phyloP scores from a whole-genome alignment of 2,329 filamentous ascomycete genomes.

The Trichoderma asperellum region DNA sequence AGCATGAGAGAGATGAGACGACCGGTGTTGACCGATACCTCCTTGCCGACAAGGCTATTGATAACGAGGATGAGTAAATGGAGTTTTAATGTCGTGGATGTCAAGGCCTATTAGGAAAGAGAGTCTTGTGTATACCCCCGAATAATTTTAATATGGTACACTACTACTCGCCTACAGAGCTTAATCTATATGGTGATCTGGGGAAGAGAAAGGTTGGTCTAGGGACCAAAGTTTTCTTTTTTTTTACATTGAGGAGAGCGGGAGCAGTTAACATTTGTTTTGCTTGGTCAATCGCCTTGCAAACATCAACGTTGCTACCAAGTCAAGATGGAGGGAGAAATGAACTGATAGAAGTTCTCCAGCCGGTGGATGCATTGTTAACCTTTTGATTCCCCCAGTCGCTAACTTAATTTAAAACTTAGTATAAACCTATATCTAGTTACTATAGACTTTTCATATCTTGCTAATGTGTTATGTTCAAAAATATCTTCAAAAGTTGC shows the following conservation, averaged over 20 bases:
- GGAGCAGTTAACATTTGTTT: conserved; percentile 20
- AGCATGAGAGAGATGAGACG: conserved; percentile 20
- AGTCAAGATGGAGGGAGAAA: conserved; percentile 20
- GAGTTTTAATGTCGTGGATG: conserved; percentile 25
- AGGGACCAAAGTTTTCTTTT: conserved; percentile 19
- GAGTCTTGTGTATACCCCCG: conserved; percentile 1
- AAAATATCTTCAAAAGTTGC: not conserved
- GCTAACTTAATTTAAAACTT: conserved; percentile 28
- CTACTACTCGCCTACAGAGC: conserved; percentile 12
- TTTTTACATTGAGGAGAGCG: conserved; percentile 14
- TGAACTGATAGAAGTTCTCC: conserved; percentile 21
- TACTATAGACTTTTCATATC: conserved; percentile 28
- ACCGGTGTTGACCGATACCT: conserved; percentile 21
- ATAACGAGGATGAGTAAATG: conserved; percentile 25
- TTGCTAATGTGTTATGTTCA: conserved; percentile 25
- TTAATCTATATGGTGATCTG: conserved; percentile 21
- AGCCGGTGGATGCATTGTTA: conserved; percentile 27
- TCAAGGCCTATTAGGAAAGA: conserved; percentile 8
- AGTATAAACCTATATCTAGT: conserved; percentile 28
- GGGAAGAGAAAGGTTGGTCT: conserved; percentile 26
- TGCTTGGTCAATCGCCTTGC: conserved; percentile 11
- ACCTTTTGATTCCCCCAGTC: conserved; percentile 29
- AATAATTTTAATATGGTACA: conserved; percentile 22
- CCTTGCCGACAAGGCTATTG: conserved; percentile 23
- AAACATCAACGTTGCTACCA: conserved; percentile 21